phyloP scores from a whole-genome alignment of 305 asterid genomes.

The Solanum aculeatissimum region DNA sequence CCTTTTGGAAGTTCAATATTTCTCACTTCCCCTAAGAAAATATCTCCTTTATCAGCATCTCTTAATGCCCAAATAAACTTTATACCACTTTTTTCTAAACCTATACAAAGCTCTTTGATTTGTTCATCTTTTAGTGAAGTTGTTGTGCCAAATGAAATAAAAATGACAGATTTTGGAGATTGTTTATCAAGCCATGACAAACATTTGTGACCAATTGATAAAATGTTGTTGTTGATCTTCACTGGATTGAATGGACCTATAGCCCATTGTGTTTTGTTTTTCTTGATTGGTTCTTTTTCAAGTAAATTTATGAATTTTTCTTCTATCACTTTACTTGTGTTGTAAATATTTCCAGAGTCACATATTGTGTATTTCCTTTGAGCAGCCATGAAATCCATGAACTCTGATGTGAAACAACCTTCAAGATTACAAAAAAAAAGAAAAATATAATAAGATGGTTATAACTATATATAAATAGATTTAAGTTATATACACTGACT shows the following conservation, averaged over 20 bases:
- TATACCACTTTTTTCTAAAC: background rate
- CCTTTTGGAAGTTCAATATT: background rate
- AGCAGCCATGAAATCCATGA: background rate
- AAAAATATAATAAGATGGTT: slow-evolving; percentile 28
- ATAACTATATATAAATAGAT: slow-evolving; percentile 25
- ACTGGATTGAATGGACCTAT: slow-evolving; percentile 2
- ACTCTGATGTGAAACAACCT: background rate
- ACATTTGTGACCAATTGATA: background rate
- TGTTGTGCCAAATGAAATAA: background rate
- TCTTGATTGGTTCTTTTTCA: background rate
- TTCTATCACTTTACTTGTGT: background rate
- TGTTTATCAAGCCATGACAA: background rate
- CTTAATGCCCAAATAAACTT: background rate
- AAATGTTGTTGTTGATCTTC: background rate
- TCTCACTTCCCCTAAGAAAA: background rate
- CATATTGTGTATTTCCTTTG: background rate
- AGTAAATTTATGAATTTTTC: background rate
- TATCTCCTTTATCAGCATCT: background rate
- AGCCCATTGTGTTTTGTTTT: background rate
- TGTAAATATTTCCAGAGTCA: background rate
- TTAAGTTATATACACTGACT: slow-evolving; percentile 15
- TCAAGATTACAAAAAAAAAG: slow-evolving; percentile 13
- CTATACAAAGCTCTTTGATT: background rate
- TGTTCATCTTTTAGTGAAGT: background rate
- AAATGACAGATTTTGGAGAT: background rate